Base-by-base conservation (phyloP, 257 asterid species). In the Agastache rugosa region DNA sequence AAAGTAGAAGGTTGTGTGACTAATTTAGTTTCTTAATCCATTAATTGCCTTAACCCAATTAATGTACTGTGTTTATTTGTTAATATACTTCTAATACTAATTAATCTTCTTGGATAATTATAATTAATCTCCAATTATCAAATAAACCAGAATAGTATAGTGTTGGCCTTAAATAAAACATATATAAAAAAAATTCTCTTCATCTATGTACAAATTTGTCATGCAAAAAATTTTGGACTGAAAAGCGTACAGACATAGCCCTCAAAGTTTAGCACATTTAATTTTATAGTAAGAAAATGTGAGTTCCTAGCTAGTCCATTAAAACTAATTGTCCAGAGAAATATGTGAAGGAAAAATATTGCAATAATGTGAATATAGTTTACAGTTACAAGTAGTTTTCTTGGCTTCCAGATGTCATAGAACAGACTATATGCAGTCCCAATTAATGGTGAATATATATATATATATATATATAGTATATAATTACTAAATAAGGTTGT, bases 341-440 rank as follows among this genome's bases (percentile, higher is more conserved):
- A 35, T 10, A 17, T 31, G 7, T 35, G 42, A 7, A 34, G 44
- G 15, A 15, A 59, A 15, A 27, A 59, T 3, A 56, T 56, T 11
- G 41, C 41, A 60, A 60, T 60, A 29, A 60, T 31, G 44, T 60
- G 6, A 14, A 7, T 34, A 62, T 34, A 37, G 50, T 39, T 65
- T 3, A 37, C 37, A 44, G 37, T 42, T 65, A 25, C 56, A 42
- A 22, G 71, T 64, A 41, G 71, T 25, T 65, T 65, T 65, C 71
- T 41, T 41, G 20, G 22, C 9, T 45, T 45, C 16, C 16, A 67
- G 48, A 45, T 67, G 71, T 65, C 17, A 65, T 8, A 22, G 12
- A 64, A 15, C 31, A 39, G 50, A 63, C 4, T 20, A 20, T 17
- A 39, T 66, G 41, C 2, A 65, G 39, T 64, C 53, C 37, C 70